These are phyloP conservation scores for Sanghuangporus sanghuang DNA, from an alignment of 1,284 basidiomycete species.

Conservation along the genomic window DNA sequence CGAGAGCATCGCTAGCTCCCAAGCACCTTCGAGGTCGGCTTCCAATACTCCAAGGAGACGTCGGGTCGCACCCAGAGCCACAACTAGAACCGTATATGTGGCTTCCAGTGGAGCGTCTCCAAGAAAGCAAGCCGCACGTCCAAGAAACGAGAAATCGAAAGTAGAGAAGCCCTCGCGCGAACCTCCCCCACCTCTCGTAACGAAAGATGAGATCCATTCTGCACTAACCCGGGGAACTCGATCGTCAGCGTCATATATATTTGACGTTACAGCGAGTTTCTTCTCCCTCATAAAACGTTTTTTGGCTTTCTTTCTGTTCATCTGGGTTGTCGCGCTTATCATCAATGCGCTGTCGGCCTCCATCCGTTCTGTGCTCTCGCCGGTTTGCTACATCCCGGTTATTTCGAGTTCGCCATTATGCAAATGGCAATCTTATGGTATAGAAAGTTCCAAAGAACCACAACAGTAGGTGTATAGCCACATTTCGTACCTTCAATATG, in stretches of 20 bases:
- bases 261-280: conserved; percentile 8
- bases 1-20: not conserved
- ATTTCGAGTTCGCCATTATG: conserved; percentile 47
- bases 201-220: conserved; percentile 13
- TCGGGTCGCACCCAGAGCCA: not conserved
- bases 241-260: conserved; percentile 7
- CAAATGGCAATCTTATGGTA: conserved; percentile 17
- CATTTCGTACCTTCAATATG: not conserved
- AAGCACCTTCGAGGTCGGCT: not conserved
- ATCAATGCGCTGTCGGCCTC: conserved; percentile 34
- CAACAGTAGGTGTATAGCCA: conserved; percentile 9
- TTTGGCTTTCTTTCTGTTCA: conserved; percentile 46
- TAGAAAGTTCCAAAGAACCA: conserved; percentile 4
- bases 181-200: not conserved
- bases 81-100: conserved; percentile 11
- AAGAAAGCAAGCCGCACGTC: not conserved
- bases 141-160: not conserved
- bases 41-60: not conserved
- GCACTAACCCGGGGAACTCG: conserved; percentile 12
- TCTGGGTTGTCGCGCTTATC: conserved; percentile 45
- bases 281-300: conserved; percentile 49
- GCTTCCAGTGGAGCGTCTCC: conserved; percentile 1
- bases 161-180: not conserved
- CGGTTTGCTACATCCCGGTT: conserved; percentile 57
- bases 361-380: conserved; percentile 42